Base-by-base conservation (phyloP, 2,329 filamentous ascomycete species). In the Diaporthe nobilis region DNA sequence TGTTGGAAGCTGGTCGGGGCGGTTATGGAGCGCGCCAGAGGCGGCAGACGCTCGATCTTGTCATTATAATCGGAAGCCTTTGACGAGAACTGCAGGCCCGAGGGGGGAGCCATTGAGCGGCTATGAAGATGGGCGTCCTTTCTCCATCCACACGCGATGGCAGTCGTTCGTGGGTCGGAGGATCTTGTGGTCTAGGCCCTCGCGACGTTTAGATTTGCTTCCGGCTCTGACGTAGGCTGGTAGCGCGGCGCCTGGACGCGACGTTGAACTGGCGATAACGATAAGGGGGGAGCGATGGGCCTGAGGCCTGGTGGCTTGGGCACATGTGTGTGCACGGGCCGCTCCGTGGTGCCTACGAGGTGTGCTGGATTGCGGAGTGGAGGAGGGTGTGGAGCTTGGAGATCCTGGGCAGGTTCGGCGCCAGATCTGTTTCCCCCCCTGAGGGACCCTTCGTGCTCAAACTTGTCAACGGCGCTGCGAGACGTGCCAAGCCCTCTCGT, bases 1-100 rank as follows among this genome's bases (percentile, higher is more conserved):
- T 72, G 47, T 12, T 71, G 78, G 72, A 82, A 78, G 51, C 83
- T 81, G 58, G 80, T 77, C 17, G 86, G 86, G 7, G 84, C 80
- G 42, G 86, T 87, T 39, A 85, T 82, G 22, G 86, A 83, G 76
- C 86, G 86, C 68, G 83, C 81, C 53, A 87, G 79, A 39, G 80
- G 79, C 34, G 82, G 80, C 44, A 80, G 77, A n/a, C 79, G 79
- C 25, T 68, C 31, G 57, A 63, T 28, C 34, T 47, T 47, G 42
- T 77, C 73, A 61, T 80, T 79, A 72, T 79, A 78, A 74, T 82
- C 82, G 76, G 79, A 78, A 74, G 79, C 72, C 55, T 77, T 78
- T 70, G 80, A 77, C 55, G 80, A 80, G 47, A 80, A 77, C 75
- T 82, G 80, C 53, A 81, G 78, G 51, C 79, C 80, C 76, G 81